Conservation (phyloP, 148 eudicot genomes). For the Cornus kousa region DNA sequence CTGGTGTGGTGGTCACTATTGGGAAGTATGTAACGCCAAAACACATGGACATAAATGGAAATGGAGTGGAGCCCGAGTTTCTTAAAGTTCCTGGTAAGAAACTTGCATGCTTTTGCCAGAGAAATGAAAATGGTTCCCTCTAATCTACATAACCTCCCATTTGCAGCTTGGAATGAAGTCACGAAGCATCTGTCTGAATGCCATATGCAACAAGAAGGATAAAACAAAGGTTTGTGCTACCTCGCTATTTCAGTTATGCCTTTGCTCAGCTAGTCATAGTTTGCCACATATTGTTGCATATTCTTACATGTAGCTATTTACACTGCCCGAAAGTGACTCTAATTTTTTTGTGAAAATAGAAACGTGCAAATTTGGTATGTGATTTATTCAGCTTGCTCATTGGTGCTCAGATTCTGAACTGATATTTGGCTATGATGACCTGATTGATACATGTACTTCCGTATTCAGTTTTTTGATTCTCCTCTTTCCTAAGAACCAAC, state of each 20-base stretch:
- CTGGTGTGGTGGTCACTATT: constrained; percentile 84
- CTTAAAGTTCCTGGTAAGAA: constrained; percentile 64
- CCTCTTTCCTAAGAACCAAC: background rate
- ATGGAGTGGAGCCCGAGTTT: constrained; percentile 87
- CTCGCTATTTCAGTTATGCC: constrained; percentile 2
- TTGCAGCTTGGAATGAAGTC: constrained; percentile 80
- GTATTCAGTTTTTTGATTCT: background rate
- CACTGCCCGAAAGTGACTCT: background rate
- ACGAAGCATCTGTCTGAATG: constrained; percentile 56
- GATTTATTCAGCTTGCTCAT: background rate
- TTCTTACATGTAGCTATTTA: background rate
- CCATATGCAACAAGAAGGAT: constrained; percentile 48
- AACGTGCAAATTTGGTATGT: background rate
- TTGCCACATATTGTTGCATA: background rate
- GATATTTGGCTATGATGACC: background rate
- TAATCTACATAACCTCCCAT: background rate
- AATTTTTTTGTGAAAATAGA: background rate
- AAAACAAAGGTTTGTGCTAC: constrained; percentile 9
- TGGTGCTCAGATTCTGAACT: background rate
- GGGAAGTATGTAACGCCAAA: constrained; percentile 92
- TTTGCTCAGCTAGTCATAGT: background rate
- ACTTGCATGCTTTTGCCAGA: background rate
- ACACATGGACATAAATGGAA: constrained; percentile 83
- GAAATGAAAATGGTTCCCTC: background rate
- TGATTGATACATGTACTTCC: background rate